Evolutionary conservation across 208 protist species (phyloP).

Genomic region (Trypanosoma brucei): DNA sequence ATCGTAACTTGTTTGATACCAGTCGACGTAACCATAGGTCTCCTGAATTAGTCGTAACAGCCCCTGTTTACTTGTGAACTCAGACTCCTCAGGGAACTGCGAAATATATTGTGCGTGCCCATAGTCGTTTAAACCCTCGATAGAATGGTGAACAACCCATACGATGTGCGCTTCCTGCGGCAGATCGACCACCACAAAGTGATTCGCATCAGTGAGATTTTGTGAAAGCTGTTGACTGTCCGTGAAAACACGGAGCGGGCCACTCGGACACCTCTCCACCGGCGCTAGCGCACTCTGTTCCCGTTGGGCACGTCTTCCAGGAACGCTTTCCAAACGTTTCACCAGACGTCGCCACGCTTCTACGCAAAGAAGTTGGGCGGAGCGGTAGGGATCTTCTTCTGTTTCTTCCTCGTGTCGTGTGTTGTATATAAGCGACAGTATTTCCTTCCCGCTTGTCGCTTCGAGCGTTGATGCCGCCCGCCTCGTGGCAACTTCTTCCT

Average conservation of each 20-base stretch:
- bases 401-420: not conserved
- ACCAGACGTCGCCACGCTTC: conserved; percentile 23
- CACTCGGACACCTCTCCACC: not conserved
- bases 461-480: conserved; percentile 27
- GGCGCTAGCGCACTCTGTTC: not conserved
- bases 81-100: conserved; percentile 24
- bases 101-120: conserved; percentile 22
- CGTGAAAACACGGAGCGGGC: conserved; percentile 25
- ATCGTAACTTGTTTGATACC: conserved; percentile 35
- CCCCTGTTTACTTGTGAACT: conserved; percentile 30
- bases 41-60: conserved; percentile 23
- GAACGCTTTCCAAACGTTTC: not conserved
- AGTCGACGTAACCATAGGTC: conserved; percentile 18
- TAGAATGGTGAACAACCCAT: conserved; percentile 35
- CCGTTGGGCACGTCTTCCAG: not conserved
- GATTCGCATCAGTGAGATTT: conserved; percentile 8
- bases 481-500: conserved; percentile 25
- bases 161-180: conserved; percentile 41
- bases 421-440: conserved; percentile 3
- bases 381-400: conserved; percentile 5
- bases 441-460: conserved; percentile 11
- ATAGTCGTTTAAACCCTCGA: conserved; percentile 13
- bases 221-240: conserved; percentile 22
- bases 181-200: conserved; percentile 34
- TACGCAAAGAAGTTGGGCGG: conserved; percentile 24